A percentile compares a stretch with the other conserved stretches of the same genome.
Conservation (phyloP, 176 grass and related monocot genomes). For the Oryza meyeriana region DNA sequence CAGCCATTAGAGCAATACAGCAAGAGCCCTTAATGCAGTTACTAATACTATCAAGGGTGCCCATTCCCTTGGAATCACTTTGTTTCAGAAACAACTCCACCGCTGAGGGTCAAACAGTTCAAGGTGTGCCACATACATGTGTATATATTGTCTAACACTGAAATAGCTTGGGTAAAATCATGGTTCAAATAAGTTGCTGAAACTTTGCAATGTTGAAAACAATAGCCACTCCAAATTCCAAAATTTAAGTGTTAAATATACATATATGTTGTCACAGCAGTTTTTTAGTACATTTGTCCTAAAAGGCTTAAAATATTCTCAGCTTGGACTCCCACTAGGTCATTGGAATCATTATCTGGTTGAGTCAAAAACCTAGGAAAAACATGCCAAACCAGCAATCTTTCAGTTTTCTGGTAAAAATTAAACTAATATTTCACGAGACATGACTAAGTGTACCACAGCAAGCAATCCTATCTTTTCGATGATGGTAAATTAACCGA, state of each 20-base stretch:
- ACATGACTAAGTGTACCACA: background rate
- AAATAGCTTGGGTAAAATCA: background rate
- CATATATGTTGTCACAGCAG: background rate
- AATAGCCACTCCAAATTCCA: background rate
- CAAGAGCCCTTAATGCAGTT: background rate
- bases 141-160: background rate
- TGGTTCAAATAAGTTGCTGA: background rate
- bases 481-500: background rate
- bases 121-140: background rate
- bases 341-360: background rate
- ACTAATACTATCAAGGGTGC: background rate
- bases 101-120: background rate
- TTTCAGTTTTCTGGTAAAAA: background rate
- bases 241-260: background rate
- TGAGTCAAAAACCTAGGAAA: background rate
- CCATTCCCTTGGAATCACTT: background rate
- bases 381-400: background rate
- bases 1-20: background rate
- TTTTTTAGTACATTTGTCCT: background rate
- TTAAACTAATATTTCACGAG: background rate
- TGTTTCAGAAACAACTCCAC: background rate
- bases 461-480: background rate
- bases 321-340: background rate
- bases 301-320: background rate
- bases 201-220: background rate